These are phyloP conservation scores for Paecilomyces niveus DNA, from an alignment of 2,329 filamentous ascomycete genomes.

Conservation along the genomic window DNA sequence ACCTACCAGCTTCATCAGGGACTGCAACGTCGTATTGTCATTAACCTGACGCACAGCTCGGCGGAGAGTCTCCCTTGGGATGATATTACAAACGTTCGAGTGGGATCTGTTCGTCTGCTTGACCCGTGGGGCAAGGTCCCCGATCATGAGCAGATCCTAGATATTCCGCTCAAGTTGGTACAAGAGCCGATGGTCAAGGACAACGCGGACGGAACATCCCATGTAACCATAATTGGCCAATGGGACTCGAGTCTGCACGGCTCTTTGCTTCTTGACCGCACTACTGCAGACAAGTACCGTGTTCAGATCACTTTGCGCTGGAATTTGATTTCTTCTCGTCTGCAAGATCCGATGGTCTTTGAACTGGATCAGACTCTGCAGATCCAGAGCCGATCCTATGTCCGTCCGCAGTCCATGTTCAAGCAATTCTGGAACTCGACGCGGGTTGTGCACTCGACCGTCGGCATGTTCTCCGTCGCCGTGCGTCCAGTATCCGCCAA, in stretches of 20 bases:
- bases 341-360: slow-evolving; percentile 85
- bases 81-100: slow-evolving; percentile 66
- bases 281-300: slow-evolving; percentile 85
- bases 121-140: slow-evolving; percentile 80
- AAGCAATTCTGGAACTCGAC: slow-evolving; percentile 79
- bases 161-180: slow-evolving; percentile 70
- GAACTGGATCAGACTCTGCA: slow-evolving; percentile 73
- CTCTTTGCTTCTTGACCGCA: slow-evolving; percentile 86
- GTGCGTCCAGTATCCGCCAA: slow-evolving; percentile 87
- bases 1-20: slow-evolving; percentile 95
- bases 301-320: slow-evolving; percentile 83
- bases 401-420: slow-evolving; percentile 80
- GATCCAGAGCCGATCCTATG: slow-evolving; percentile 74
- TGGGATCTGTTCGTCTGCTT: slow-evolving; percentile 74
- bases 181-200: slow-evolving; percentile 71
- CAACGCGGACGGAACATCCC: slow-evolving; percentile 84
- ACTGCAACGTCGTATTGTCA: slow-evolving; percentile 76
- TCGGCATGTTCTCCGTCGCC: slow-evolving; percentile 76
- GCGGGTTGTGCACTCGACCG: slow-evolving; percentile 78
- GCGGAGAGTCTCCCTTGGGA: slow-evolving; percentile 85
- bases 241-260: slow-evolving; percentile 95
- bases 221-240: slow-evolving; percentile 78
- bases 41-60: slow-evolving; percentile 86
- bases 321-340: slow-evolving; percentile 75
- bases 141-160: slow-evolving; percentile 65